Conservation (phyloP, 2,329 filamentous ascomycete genomes). For the Pseudogymnoascus sp. region DNA sequence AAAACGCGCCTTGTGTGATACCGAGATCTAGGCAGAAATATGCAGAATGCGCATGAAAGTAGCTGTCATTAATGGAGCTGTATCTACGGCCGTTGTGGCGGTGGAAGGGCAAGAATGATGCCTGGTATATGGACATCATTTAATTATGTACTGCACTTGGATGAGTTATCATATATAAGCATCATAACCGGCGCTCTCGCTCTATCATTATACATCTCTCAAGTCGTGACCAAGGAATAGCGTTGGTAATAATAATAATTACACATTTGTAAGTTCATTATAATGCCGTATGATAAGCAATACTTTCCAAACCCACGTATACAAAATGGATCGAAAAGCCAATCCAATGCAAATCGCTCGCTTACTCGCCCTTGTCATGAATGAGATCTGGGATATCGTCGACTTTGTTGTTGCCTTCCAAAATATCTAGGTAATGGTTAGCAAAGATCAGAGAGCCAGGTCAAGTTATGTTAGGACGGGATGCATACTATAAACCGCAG, state of each 20-base stretch:
- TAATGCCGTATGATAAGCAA: background rate
- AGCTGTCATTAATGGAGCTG: background rate
- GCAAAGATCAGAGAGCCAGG: background rate
- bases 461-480: background rate
- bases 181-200: background rate
- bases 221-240: background rate
- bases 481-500: conserved; percentile 57
- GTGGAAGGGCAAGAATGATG: background rate
- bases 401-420: conserved; percentile 67
- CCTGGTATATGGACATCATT: background rate
- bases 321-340: background rate
- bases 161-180: background rate
- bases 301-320: background rate
- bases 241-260: conserved; percentile 1
- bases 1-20: background rate
- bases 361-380: background rate
- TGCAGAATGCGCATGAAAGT: background rate
- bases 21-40: background rate
- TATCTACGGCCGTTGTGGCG: background rate
- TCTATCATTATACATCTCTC: background rate
- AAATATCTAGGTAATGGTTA: conserved; percentile 45
- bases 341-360: background rate
- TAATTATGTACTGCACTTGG: background rate
- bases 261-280: background rate
- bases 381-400: conserved; percentile 73